Evolutionary conservation across 83 land plant species (phyloP), one percentile per base, ranked within the genome.

Genomic region (Isoetes engelmannii): DNA sequence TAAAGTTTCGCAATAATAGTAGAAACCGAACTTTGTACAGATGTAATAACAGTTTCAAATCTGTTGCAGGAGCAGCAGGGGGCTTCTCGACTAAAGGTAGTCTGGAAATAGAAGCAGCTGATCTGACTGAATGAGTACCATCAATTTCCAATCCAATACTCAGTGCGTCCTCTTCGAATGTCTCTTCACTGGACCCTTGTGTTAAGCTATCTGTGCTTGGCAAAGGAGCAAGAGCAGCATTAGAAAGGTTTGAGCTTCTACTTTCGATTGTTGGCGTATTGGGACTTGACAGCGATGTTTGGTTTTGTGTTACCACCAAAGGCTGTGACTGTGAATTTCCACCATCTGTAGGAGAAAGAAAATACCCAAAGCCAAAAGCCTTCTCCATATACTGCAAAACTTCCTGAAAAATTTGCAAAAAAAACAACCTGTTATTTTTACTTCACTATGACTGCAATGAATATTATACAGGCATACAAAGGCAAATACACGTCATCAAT

Each of bases 11-110:
- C 4, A 87, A 79, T 15, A 87, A 88, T 28, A 95, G 79, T 51
- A 95, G 68, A 65, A 92, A 74, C 4, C 89, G 88, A 28, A 89
- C 85, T 74, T 86, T 92, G 79, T 92, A 88, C 56, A 95, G 85
- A 54, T 92, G 99, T 68, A 89, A 59, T 65, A 86, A 76, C 4
- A 92, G 84, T 60, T 86, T 92, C 17, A 92, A 70, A 68, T 87
- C 77, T 54, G 68, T 87, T 49, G 66, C 50, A 15, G 72, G 44
- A n/a, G 80, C 67, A 15, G 79, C 67, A 60, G 67, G 37, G 13
- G 80, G 57, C 48, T 76, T 66, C 48, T 84, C 89, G 63, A 69
- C 74, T 15, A 17, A 12, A 5, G 75, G 42, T 18, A 67, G 44
- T 55, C 81, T 72, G 8, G 72, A 57, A 47, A 75, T 47, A 15